Conservation (phyloP, 1,284 basidiomycete species). For the Cerrena zonata region DNA sequence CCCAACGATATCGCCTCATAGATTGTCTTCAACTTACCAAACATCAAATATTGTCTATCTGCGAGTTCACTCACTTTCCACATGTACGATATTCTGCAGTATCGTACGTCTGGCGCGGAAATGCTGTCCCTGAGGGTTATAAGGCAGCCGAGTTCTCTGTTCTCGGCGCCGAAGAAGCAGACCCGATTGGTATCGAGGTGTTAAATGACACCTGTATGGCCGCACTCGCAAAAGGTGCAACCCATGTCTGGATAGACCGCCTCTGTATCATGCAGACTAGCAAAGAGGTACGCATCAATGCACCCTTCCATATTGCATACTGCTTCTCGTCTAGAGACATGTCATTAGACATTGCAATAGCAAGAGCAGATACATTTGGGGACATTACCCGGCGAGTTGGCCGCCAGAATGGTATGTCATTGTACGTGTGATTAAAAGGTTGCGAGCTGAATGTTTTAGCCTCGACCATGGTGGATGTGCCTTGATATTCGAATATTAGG, state of each 20-base stretch:
- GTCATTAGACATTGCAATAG: background rate
- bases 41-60: background rate
- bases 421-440: background rate
- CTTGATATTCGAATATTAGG: background rate
- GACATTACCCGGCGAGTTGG: background rate
- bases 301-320: conserved; percentile 17
- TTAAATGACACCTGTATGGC: conserved; percentile 8
- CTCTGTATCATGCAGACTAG: conserved; percentile 10
- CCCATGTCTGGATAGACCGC: conserved; percentile 14
- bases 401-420: background rate
- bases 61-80: conserved; percentile 5
- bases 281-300: conserved; percentile 16
- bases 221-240: conserved; percentile 4
- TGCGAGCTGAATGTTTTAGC: background rate
- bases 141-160: conserved; percentile 11
- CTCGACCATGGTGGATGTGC: background rate
- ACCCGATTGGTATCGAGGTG: conserved; percentile 17
- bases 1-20: conserved; percentile 3
- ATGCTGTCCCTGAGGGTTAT: background rate
- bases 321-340: background rate
- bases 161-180: conserved; percentile 13
- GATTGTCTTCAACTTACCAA: background rate
- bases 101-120: conserved; percentile 9
- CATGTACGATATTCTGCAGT: conserved; percentile 6
- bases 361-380: background rate